Evolutionary conservation across 352 stramenopile species (phyloP), one percentile per base, ranked within the genome.

Genomic region (Pythium brassicae): DNA sequence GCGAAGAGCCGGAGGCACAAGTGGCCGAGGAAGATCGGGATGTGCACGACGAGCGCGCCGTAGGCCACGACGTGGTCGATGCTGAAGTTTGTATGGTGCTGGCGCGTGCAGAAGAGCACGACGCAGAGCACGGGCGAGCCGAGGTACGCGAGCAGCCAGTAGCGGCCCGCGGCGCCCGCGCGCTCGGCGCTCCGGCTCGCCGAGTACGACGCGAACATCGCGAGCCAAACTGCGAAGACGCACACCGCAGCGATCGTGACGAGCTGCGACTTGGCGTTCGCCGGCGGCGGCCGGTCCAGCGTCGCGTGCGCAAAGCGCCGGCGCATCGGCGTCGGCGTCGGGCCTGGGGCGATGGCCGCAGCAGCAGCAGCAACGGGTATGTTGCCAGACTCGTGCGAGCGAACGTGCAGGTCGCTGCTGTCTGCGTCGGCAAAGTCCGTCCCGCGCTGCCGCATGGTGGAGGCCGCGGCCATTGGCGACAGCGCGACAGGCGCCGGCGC

Each of bases 1-100:
- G 77, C 69, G 46, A 94, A 94, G 12, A 94, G 59, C 14, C 75
- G 67, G 37, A 94, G 73, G 52, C 84, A 90, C 12, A 94, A 67
- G 43, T 94, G 84, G 3, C 84, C 84, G 23, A 94, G 70, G 64
- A 90, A 94, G 26, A 92, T 60, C 25, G 84, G 84, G 0, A 94
- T 50, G 50, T 94, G 84, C 14, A 91, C 76, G 27, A 94, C 58
- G n/a, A 94, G 46, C 10, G 76, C 64, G n/a, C 74, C 77, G 65
- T 92, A 94, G 5, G 77, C 70, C 45, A 90, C 71, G 10, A 88
- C 71, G 46, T 89, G 70, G 37, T 94, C 76, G 35, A 92, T 87
- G 52, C 69, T 78, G 60, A 83, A 72, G 37, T 57, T 55, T 54
- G 52, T 62, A 59, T 22, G 54, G 55, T 40, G 67, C 58, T 69